phyloP scores from a whole-genome alignment of 768 basidiomycete genomes.

The Chalciporus piperatus region DNA sequence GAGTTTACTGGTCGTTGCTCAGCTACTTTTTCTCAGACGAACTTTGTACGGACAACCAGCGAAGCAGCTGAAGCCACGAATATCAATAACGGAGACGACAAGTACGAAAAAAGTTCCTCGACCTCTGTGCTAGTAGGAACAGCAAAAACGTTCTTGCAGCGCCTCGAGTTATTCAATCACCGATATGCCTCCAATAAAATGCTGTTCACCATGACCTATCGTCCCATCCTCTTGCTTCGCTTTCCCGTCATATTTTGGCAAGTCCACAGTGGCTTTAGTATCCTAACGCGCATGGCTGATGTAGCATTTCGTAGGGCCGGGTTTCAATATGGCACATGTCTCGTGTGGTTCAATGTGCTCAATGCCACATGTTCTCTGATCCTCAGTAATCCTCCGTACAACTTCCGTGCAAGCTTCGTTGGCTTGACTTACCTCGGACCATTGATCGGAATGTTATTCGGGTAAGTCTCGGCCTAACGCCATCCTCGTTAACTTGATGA shows the following conservation, averaged over 20 bases:
- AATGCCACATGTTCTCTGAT: slow-evolving; percentile 22
- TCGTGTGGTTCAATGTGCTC: slow-evolving; percentile 25
- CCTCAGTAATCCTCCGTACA: slow-evolving; percentile 18
- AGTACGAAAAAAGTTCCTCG: slow-evolving; percentile 12
- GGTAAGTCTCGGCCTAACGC: slow-evolving; percentile 2
- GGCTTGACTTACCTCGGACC: slow-evolving; percentile 21
- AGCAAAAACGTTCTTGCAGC: slow-evolving; percentile 11
- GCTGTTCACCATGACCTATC: slow-evolving; percentile 19
- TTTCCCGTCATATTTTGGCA: slow-evolving; percentile 22
- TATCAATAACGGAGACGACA: background rate
- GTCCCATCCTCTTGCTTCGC: slow-evolving; percentile 16
- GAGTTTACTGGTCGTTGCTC: background rate
- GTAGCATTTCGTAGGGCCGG: slow-evolving; percentile 11
- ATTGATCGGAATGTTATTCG: slow-evolving; percentile 19
- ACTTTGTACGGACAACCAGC: slow-evolving; percentile 13
- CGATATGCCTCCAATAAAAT: slow-evolving; percentile 19
- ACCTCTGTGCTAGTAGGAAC: slow-evolving; percentile 9
- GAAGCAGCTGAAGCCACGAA: slow-evolving; percentile 13
- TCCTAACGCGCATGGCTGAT: background rate
- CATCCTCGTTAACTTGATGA: too few relatives aligned
- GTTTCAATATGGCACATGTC: slow-evolving; percentile 20
- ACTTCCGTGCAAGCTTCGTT: slow-evolving; percentile 21
- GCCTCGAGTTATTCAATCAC: slow-evolving; percentile 12
- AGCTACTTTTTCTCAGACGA: slow-evolving; percentile 5
- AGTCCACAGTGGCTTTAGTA: background rate